Conservation (phyloP, 2,329 filamentous ascomycete species). For the Aspergillus amoenus region DNA sequence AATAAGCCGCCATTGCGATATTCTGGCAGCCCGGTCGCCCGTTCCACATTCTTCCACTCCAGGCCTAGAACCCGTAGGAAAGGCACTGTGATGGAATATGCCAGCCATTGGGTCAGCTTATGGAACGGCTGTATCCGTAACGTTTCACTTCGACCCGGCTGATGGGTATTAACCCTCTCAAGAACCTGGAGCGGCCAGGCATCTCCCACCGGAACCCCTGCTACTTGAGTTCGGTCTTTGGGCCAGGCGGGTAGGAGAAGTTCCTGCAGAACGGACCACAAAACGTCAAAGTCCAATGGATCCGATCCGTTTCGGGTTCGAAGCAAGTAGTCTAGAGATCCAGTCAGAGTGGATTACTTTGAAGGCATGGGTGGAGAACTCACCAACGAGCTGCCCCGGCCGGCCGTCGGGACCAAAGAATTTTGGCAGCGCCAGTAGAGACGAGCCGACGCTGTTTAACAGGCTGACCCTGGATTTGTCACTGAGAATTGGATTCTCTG, state of each 20-base stretch:
- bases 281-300: conserved; percentile 37
- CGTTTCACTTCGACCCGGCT: background rate
- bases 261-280: conserved; percentile 48
- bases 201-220: conserved; percentile 49
- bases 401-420: too few relatives aligned
- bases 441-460: conserved; percentile 41
- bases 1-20: conserved; percentile 72
- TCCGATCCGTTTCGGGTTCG: conserved; percentile 23
- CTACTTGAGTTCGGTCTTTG: conserved; percentile 42
- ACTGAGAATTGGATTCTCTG: conserved; percentile 48
- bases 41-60: conserved; percentile 53
- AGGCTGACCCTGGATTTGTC: conserved; percentile 47
- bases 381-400: too few relatives aligned
- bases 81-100: conserved; percentile 69
- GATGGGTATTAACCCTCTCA: conserved; percentile 1
- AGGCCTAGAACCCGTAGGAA: conserved; percentile 55
- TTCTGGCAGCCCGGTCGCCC: conserved; percentile 68
- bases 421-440: conserved; percentile 29
- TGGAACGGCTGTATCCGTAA: conserved; percentile 49
- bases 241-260: conserved; percentile 53
- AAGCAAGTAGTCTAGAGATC: conserved; percentile 40
- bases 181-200: conserved; percentile 47
- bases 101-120: conserved; percentile 70
- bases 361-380: too few relatives aligned
- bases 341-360: too few relatives aligned